Conservation (phyloP, 306 rosid genomes). For the Fragaria ananassa region DNA sequence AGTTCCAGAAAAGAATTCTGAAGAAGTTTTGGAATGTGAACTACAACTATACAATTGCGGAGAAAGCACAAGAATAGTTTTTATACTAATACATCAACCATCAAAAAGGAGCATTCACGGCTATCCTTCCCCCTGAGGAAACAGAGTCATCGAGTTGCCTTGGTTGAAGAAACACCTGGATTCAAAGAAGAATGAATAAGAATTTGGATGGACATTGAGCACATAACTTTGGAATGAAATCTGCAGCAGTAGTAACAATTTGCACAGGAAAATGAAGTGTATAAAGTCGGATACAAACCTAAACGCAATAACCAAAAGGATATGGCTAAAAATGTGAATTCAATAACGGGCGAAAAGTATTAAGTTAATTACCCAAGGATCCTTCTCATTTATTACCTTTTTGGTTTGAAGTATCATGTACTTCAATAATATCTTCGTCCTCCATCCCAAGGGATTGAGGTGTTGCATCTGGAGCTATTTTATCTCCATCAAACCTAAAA, state of each 20-base stretch:
- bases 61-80: background rate
- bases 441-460: conserved; percentile 80
- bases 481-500: conserved; percentile 83
- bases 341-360: background rate
- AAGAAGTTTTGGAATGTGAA: background rate
- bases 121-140: conserved; percentile 1
- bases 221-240: background rate
- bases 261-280: background rate
- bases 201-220: background rate
- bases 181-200: conserved; percentile 23
- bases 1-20: conserved; percentile 1
- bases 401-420: conserved; percentile 54
- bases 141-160: conserved; percentile 16
- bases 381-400: conserved; percentile 30
- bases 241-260: background rate
- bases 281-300: background rate
- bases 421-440: conserved; percentile 82
- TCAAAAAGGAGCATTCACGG: background rate
- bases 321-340: background rate
- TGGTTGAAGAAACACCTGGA: conserved; percentile 36
- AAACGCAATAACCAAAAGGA: background rate
- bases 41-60: conserved; percentile 8
- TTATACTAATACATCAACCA: background rate
- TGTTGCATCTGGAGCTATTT: conserved; percentile 55
- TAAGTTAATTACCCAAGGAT: background rate